phyloP scores from a whole-genome alignment of 2,329 filamentous ascomycete genomes.

The Botrytis elliptica region DNA sequence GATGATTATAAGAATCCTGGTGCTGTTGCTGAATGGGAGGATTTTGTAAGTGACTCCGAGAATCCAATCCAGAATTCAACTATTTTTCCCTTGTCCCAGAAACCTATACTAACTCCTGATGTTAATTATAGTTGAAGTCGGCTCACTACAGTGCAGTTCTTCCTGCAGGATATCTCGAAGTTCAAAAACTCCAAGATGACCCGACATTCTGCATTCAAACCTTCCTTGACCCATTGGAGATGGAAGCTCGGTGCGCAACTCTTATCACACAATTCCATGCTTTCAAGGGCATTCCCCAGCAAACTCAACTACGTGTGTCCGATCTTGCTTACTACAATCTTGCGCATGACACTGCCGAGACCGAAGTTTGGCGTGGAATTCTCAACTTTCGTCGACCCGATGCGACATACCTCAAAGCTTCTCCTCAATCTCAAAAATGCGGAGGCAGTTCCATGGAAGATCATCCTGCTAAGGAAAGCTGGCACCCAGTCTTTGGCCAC shows the following conservation, averaged over 20 bases:
- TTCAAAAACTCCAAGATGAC: not conserved
- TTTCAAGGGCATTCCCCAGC: not conserved
- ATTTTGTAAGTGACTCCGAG: not conserved
- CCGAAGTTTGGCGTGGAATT: not conserved
- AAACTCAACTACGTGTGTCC: not conserved
- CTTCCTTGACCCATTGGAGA: not conserved
- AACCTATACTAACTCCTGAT: not conserved
- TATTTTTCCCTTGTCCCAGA: not conserved
- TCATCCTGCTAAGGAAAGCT: not conserved
- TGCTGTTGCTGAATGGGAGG: not conserved
- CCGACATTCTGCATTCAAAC: not conserved
- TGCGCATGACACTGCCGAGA: not conserved
- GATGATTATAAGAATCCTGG: not conserved
- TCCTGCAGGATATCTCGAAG: not conserved
- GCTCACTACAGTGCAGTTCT: not conserved
- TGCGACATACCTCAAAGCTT: no score
- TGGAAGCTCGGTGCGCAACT: not conserved
- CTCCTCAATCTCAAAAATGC: no score
- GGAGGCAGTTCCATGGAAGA: not conserved
- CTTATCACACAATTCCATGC: not conserved
- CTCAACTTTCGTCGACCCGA: not conserved
- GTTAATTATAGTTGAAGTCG: not conserved
- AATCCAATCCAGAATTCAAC: not conserved
- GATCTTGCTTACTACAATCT: not conserved
- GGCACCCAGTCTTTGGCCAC: not conserved